A percentile compares a stretch with the other conserved stretches of the same genome.
Evolutionary conservation across 2,329 filamentous ascomycete species (phyloP).

Genomic region (Leptographium wingfieldii): DNA sequence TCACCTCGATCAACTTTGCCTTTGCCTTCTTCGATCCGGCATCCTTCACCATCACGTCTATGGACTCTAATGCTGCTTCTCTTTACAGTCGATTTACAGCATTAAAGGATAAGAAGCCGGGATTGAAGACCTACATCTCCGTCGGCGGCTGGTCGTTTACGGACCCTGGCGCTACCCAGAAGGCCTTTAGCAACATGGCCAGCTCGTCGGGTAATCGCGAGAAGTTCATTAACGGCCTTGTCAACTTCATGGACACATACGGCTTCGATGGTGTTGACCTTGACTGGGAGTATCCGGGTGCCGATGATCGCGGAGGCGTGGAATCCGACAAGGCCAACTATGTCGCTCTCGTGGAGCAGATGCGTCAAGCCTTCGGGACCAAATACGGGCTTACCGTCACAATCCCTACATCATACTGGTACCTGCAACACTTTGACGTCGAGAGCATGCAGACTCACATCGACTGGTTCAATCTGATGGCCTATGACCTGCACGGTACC

Average conservation of each 20-base stretch:
- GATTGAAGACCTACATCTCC: constrained; percentile 23
- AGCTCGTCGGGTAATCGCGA: constrained; percentile 1
- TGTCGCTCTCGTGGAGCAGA: too few relatives aligned
- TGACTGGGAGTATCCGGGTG: constrained; percentile 10
- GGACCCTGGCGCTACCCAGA: constrained; percentile 17
- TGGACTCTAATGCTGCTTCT: not conserved
- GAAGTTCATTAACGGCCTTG: constrained; percentile 6
- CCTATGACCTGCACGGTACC: constrained; percentile 27
- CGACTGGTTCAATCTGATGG: constrained; percentile 13
- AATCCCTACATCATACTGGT: constrained; percentile 11
- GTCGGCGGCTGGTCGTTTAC: constrained; percentile 30
- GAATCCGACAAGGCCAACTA: constrained; percentile 10
- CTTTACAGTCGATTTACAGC: constrained; percentile 19
- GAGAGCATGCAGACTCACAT: constrained; percentile 11
- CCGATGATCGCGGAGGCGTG: constrained; percentile 11
- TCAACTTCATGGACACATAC: constrained; percentile 8
- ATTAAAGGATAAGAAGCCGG: constrained; percentile 16
- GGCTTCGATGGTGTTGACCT: constrained; percentile 10
- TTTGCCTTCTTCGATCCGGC: constrained; percentile 21
- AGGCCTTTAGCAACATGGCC: constrained; percentile 15
- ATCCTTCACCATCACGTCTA: constrained; percentile 14
- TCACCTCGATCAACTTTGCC: constrained; percentile 23
- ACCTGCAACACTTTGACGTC: constrained; percentile 12
- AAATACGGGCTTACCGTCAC: constrained; percentile 2
- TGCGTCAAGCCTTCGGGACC: too few relatives aligned